A percentile compares a stretch with the other conserved stretches of the same genome.
Evolutionary conservation across 352 stramenopile species (phyloP).

Genomic region (Phytophthora multivora): DNA sequence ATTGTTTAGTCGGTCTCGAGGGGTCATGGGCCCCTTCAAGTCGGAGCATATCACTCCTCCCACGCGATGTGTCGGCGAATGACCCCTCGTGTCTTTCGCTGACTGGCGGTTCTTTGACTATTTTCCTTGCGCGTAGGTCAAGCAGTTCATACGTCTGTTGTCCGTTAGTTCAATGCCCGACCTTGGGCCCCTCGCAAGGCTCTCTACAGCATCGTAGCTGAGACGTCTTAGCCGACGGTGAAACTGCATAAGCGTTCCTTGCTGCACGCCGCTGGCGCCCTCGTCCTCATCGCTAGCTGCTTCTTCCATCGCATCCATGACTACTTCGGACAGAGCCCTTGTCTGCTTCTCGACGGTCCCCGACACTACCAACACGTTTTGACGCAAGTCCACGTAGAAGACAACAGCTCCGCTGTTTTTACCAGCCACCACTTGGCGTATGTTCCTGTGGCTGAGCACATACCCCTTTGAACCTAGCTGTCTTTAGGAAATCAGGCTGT

Average conservation of each 20-base stretch:
- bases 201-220: not conserved
- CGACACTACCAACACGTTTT: not conserved
- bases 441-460: not conserved
- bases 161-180: not conserved
- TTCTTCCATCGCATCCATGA: not conserved
- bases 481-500: not conserved
- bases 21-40: constrained; percentile 7
- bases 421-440: not conserved
- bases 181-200: not conserved
- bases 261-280: no score
- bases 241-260: not conserved
- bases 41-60: constrained; percentile 19
- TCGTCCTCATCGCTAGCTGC: not conserved
- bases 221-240: not conserved
- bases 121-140: not conserved
- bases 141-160: not conserved
- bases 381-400: not conserved
- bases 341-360: not conserved
- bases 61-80: not conserved
- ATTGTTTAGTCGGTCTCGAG: constrained; percentile 1
- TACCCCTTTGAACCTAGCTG: not conserved
- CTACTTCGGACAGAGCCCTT: not conserved
- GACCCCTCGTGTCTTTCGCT: not conserved
- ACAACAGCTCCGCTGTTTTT: not conserved
- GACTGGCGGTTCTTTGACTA: not conserved